These are phyloP conservation scores for Combretum micranthum DNA, from an alignment of 345 rosid species.

Conservation along the genomic window DNA sequence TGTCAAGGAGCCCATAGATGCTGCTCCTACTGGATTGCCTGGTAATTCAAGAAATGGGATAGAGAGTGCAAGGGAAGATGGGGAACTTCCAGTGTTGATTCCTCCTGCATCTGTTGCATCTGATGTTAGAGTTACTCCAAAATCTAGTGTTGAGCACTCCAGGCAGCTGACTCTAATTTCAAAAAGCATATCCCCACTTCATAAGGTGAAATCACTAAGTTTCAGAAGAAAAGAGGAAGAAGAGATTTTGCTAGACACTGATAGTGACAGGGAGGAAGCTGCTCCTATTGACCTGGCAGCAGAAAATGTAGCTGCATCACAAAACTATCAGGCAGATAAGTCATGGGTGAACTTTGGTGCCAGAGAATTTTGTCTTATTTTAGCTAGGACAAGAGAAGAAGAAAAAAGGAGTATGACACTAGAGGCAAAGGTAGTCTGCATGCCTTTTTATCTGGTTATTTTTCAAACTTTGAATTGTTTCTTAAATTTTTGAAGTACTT, in stretches of 20 bases:
- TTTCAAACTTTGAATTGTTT: too few species aligned
- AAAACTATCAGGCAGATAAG: constrained; percentile 29
- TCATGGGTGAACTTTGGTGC: constrained; percentile 66
- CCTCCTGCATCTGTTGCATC: constrained; percentile 32
- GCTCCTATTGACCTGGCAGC: constrained; percentile 29
- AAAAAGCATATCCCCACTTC: constrained; percentile 62
- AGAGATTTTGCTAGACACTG: constrained; percentile 62
- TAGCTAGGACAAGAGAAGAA: constrained; percentile 42
- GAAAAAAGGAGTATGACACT: constrained; percentile 41
- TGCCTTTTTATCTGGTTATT: background rate
- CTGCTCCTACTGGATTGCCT: constrained; percentile 47
- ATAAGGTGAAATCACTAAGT: constrained; percentile 52
- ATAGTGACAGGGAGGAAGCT: constrained; percentile 76
- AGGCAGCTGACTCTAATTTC: constrained; percentile 75
- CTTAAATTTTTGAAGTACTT: too few species aligned
- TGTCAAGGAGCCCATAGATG: constrained; percentile 50
- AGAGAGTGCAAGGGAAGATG: constrained; percentile 75
- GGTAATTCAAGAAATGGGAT: constrained; percentile 50
- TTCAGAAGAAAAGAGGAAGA: constrained; percentile 69
- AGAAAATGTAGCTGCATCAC: constrained; percentile 28
- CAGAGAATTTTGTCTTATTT: constrained; percentile 57
- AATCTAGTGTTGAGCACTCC: constrained; percentile 43
- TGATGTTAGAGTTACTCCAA: constrained; percentile 32
- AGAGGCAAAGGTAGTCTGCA: constrained; percentile 61
- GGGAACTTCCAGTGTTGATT: constrained; percentile 88